phyloP scores from a whole-genome alignment of 495 filamentous ascomycete genomes.

The Podospora didyma region DNA sequence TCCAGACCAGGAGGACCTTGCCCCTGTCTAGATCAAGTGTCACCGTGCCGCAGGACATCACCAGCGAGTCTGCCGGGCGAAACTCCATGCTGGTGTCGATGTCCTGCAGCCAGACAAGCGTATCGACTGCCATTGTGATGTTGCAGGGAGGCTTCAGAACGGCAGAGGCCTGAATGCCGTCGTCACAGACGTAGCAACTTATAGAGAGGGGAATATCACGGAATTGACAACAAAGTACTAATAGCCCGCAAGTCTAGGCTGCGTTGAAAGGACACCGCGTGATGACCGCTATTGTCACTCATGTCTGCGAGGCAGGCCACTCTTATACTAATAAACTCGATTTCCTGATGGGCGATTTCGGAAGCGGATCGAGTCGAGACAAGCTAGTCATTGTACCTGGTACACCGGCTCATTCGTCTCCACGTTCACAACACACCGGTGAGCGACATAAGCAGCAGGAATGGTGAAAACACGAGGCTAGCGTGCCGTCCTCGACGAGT shows the following conservation, averaged over 20 bases:
- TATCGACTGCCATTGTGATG: neutral
- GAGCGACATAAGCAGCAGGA: conserved; percentile 7
- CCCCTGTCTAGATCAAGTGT: conserved; percentile 33
- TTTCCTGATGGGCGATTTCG: neutral
- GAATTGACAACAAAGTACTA: too few species aligned
- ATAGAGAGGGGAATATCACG: too few species aligned
- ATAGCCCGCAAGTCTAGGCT: too few species aligned
- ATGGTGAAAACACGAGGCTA: conserved; percentile 20
- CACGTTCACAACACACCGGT: conserved; percentile 10
- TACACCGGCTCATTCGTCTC: conserved; percentile 2
- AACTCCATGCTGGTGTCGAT: conserved; percentile 30
- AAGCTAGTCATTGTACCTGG: neutral
- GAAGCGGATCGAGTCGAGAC: neutral
- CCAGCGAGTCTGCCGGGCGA: conserved; percentile 32
- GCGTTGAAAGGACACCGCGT: too few species aligned
- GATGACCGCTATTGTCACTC: neutral
- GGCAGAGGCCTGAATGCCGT: too few species aligned
- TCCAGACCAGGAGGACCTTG: conserved; percentile 38
- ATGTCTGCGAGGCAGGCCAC: neutral
- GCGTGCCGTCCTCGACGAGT: neutral
- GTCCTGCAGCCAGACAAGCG: conserved; percentile 13
- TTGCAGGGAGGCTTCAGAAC: too few species aligned
- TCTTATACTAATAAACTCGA: neutral
- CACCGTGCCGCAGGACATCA: conserved; percentile 44
- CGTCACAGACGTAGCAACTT: too few species aligned